Conservation (phyloP, 306 rosid genomes). For the Mucuna pruriens region DNA sequence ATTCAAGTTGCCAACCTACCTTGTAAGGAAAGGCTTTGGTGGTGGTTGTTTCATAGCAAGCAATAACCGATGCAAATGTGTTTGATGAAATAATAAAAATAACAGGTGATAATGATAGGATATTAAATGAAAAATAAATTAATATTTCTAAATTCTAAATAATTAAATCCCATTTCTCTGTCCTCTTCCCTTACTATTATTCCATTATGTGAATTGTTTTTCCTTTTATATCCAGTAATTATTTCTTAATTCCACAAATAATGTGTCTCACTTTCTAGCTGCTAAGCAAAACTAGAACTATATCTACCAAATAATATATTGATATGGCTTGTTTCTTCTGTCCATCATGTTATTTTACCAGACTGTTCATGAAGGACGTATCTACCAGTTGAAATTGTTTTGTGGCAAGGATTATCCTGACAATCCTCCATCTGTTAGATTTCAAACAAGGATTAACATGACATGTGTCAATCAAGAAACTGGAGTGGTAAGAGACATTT, state of each 20-base stretch:
- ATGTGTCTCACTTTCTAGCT: background rate
- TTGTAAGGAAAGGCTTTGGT: background rate
- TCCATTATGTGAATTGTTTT: background rate
- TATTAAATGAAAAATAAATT: background rate
- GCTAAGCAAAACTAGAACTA: background rate
- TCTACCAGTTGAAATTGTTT: conserved; percentile 90
- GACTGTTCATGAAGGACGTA: conserved; percentile 98
- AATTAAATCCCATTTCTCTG: background rate
- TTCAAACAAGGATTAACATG: conserved; percentile 94
- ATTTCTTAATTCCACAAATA: background rate
- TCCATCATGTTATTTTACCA: conserved; percentile 46
- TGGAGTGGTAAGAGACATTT: conserved; percentile 74
- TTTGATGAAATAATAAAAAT: background rate
- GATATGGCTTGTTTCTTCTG: conserved; percentile 22
- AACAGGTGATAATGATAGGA: background rate
- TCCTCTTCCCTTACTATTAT: background rate
- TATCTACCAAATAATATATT: conserved; percentile 9
- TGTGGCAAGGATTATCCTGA: conserved; percentile 96
- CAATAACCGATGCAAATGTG: background rate
- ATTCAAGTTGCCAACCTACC: background rate
- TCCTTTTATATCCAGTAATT: background rate
- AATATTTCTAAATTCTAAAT: background rate
- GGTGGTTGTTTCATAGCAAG: background rate
- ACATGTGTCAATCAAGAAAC: conserved; percentile 86
- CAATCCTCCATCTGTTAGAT: conserved; percentile 91